phyloP scores from a whole-genome alignment of 768 basidiomycete species.

The Psilocybe tampanensis region DNA sequence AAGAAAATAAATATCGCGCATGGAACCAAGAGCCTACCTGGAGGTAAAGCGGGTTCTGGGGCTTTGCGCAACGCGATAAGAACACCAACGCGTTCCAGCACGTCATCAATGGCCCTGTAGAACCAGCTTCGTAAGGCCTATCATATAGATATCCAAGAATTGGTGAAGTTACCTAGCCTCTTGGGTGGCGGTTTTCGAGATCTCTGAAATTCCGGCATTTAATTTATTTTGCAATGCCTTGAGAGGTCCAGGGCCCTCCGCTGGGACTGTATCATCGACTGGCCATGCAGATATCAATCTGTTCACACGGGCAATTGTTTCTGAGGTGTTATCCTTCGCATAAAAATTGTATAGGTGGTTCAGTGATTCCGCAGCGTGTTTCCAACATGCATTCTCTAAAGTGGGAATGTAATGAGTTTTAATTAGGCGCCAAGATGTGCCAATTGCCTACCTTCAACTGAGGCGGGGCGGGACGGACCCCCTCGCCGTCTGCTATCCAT shows the following conservation, averaged over 20 bases:
- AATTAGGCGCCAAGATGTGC: slow-evolving; percentile 13
- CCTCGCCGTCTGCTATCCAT: slow-evolving; percentile 71
- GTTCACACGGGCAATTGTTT: slow-evolving; percentile 74
- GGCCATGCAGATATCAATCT: slow-evolving; percentile 74
- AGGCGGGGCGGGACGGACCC: slow-evolving; percentile 62
- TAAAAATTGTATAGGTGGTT: slow-evolving; percentile 56
- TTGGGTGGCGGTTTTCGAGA: slow-evolving; percentile 56
- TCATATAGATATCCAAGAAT: neutral
- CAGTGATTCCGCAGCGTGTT: slow-evolving; percentile 64
- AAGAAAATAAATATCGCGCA: neutral
- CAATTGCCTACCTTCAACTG: slow-evolving; percentile 66
- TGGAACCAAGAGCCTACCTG: slow-evolving; percentile 43
- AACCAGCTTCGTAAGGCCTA: slow-evolving; percentile 4
- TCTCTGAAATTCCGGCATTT: slow-evolving; percentile 59
- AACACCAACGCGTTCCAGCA: slow-evolving; percentile 68
- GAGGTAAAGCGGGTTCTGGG: slow-evolving; percentile 51
- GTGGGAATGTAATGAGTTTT: slow-evolving; percentile 17
- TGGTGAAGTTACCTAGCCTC: slow-evolving; percentile 59
- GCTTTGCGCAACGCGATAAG: slow-evolving; percentile 77
- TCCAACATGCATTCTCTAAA: slow-evolving; percentile 78
- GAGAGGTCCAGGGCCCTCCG: slow-evolving; percentile 67
- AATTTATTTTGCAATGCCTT: slow-evolving; percentile 68
- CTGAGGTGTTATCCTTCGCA: slow-evolving; percentile 47
- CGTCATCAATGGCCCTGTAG: slow-evolving; percentile 72
- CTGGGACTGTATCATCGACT: slow-evolving; percentile 64